phyloP scores from a whole-genome alignment of 352 stramenopile genomes.

The Pythium brachiatum region DNA sequence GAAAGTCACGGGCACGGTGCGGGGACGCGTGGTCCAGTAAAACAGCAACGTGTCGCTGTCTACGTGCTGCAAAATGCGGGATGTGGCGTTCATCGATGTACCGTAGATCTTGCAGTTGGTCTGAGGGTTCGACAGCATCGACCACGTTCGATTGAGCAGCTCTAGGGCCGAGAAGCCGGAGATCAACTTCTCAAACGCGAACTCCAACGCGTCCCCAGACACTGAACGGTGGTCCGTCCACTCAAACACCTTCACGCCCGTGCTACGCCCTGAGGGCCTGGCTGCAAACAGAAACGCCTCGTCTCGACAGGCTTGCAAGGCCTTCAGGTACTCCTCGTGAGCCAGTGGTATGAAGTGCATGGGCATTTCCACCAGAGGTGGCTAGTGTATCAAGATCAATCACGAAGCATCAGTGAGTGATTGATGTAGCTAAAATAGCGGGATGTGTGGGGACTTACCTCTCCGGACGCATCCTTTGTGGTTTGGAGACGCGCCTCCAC shows the following conservation, averaged over 20 bases:
- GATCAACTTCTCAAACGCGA: constrained; percentile 15
- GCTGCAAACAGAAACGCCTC: neutral
- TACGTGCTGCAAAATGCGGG: constrained; percentile 8
- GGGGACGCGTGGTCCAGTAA: constrained; percentile 5
- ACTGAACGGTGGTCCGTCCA: constrained; percentile 6
- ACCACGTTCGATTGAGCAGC: constrained; percentile 10
- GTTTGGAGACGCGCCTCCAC: constrained; percentile 10
- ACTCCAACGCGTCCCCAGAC: neutral
- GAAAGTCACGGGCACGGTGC: neutral
- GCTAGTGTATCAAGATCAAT: neutral
- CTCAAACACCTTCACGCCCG: constrained; percentile 9
- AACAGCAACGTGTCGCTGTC: constrained; percentile 13
- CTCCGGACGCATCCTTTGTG: too few species aligned
- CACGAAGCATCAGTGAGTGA: neutral
- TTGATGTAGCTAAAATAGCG: neutral
- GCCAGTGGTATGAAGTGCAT: neutral
- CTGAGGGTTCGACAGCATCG: neutral
- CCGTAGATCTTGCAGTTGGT: constrained; percentile 13
- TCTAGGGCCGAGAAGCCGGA: neutral
- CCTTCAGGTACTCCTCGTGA: neutral
- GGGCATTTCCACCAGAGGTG: neutral
- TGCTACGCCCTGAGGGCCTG: neutral
- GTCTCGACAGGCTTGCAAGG: neutral
- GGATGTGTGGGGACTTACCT: neutral
- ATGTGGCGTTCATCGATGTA: constrained; percentile 3